phyloP scores from a whole-genome alignment of 2,329 filamentous ascomycete genomes.

The Penicillium sp. region DNA sequence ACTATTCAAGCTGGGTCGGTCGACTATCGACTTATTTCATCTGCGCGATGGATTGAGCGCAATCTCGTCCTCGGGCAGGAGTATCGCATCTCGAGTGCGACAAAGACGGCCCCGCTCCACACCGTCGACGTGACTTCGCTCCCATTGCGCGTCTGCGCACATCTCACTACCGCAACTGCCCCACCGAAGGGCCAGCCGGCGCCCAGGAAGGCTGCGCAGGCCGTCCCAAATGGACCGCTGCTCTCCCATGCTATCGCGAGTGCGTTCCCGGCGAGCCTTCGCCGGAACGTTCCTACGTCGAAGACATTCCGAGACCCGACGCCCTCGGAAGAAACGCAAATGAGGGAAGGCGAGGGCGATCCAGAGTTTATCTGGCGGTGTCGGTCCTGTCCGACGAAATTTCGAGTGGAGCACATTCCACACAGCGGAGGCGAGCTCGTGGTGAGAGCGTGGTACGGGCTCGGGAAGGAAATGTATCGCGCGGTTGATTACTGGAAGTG shows the following conservation, averaged over 20 bases:
- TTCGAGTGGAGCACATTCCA: neutral
- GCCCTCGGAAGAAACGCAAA: neutral
- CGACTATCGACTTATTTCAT: neutral
- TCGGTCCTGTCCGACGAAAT: neutral
- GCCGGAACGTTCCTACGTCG: neutral
- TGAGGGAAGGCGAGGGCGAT: neutral
- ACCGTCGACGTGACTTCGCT: conserved; percentile 1
- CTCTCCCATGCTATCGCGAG: neutral
- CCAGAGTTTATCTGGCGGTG: neutral
- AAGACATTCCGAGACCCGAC: neutral
- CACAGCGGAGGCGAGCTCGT: neutral
- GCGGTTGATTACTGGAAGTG: neutral
- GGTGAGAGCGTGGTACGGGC: neutral
- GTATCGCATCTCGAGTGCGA: neutral
- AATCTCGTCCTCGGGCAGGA: conserved; percentile 8
- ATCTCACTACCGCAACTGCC: neutral
- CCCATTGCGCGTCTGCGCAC: conserved; percentile 11
- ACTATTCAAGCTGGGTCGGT: neutral
- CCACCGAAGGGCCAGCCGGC: neutral
- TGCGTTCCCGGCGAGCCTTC: neutral
- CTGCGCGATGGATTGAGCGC: neutral
- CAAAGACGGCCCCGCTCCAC: neutral
- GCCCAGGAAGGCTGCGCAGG: neutral
- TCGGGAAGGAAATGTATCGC: neutral
- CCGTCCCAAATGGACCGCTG: neutral